Base-by-base conservation (phyloP, 2,329 filamentous ascomycete species). In the Colletotrichum zoysiae region DNA sequence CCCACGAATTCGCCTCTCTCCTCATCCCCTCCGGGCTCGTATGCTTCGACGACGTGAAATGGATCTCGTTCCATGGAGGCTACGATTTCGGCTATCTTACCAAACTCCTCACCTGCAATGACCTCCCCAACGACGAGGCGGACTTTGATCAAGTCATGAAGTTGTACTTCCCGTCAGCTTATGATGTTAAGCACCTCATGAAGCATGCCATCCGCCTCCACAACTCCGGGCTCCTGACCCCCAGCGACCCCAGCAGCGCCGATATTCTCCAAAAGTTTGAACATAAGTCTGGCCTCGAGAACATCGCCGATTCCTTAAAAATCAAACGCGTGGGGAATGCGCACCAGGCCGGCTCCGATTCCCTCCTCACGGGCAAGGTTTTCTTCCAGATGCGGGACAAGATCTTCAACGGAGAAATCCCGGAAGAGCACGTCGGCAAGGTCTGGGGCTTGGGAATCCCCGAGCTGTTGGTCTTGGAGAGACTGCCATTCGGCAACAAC, bases 11-110 rank as follows among this genome's bases (percentile, higher is more conserved):
- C 78, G 96, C 95, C 5, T 90, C 95, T 1, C 86, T 97, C 38
- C 87, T 99, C 73, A 97, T 97, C 68, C 95, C 93, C 60, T 98
- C 96, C 1, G 96, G 96, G 11, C 88, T 99, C 57, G 94, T 97
- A 16, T 92, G 96, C 77, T 90, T 93, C 75, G 91, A 96, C 50
- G 91, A 97, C 70, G 93, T 98, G 67, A 92, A 94, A 80, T 99
- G 96, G 96, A 93, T 99, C 74, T 97, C 94, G 5, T 98, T 98
- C 83, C 96, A 99, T 81, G 96, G 94, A 38, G 96, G 95, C 73
- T 99, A 99, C 82, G 96, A 99, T 84, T 98, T 99, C 82, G 96
- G 95, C 60, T 98, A 98, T 79, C 86, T 99, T 58, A 95, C 97
- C 78, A 99, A 99, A 84, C 91, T 98, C 70, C 91, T 99, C 80